Evolutionary conservation across 1,284 basidiomycete genomes (phyloP).

Genomic region (Cutaneotrichosporon daszewskae): DNA sequence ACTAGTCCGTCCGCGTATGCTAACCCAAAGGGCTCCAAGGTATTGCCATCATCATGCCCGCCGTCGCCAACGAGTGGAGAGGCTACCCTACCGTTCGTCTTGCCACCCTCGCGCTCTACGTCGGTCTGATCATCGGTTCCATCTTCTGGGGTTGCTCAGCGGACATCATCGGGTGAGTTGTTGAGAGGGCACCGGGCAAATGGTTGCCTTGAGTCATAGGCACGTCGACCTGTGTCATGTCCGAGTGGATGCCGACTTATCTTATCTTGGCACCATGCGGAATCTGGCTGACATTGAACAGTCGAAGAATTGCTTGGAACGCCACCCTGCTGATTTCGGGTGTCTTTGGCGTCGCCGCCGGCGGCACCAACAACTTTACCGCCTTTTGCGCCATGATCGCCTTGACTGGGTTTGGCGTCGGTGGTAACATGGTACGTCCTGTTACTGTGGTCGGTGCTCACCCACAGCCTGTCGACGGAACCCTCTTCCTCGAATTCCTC

Average conservation of each 20-base stretch:
- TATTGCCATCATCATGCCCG: constrained; percentile 54
- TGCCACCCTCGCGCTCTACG: constrained; percentile 57
- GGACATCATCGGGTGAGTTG: constrained; percentile 44
- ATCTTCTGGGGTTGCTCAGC: constrained; percentile 52
- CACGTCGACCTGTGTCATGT: too few species aligned
- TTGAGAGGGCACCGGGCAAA: neutral
- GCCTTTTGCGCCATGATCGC: constrained; percentile 29
- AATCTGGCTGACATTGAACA: too few species aligned
- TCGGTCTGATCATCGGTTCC: constrained; percentile 58
- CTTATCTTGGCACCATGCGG: too few species aligned
- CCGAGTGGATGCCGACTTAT: too few species aligned
- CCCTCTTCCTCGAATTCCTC: constrained; percentile 57
- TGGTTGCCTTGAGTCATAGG: too few species aligned
- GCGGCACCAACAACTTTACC: constrained; percentile 54
- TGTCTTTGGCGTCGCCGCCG: constrained; percentile 58
- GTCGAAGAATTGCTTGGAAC: constrained; percentile 57
- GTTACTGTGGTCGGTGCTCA: too few species aligned
- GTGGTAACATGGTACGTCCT: constrained; percentile 53
- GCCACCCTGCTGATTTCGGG: constrained; percentile 58
- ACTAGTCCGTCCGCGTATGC: too few species aligned
- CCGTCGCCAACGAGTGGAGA: constrained; percentile 52
- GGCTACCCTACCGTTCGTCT: too few species aligned
- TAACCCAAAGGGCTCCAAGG: constrained; percentile 55
- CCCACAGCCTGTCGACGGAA: constrained; percentile 59
- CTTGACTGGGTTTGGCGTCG: constrained; percentile 54